Base-by-base conservation (phyloP, 805 yeast genomes). In the Kuraishia floccosa region DNA sequence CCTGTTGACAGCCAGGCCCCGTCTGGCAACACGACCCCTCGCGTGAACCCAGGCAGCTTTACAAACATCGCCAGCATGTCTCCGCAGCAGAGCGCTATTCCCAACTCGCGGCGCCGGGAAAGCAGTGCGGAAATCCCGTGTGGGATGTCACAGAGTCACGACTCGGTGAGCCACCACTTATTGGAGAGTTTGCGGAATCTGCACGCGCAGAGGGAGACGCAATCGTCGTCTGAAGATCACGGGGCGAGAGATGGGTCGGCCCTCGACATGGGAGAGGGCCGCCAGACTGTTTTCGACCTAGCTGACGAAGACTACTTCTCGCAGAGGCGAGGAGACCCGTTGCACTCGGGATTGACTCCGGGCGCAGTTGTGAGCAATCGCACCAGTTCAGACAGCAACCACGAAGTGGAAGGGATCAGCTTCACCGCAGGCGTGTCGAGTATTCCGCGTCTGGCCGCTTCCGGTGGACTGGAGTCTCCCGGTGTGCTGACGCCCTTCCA, bases 401-500 rank as follows among this genome's bases (percentile, higher is more conserved):
- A n/a, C n/a, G n/a, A n/a, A n/a, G 19, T 13, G 5, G 24, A 7
- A 10, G 22, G 22, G 7, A 7, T 10, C 10, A 10, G 22, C 22
- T 10, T 19, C 9, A 19, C 10, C 9, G 22, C 7, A 7, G 22
- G 22, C 7, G 10, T 10, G 9, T 7, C 22, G 9, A n/a, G n/a
- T n/a, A 17, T 11, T 11, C 19, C 24, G 21, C 18, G 6, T 12
- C 25, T 21, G 13, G n/a, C 18, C 7, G 13, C 6, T 13, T 7
- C 14, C 15, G 18, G 28, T 12, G 31, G 35, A 19, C 24, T 40
- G 4, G 25, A 37, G 29, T 52, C 58, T 1, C 70, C 76, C 1
- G 71, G 69, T 6, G 40, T 58, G 3, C 25, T 46, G 4, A 60
- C 80, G 1, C 84, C 86, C 0, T 74, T 55, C 8, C 75, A 58